Evolutionary conservation across 2,329 filamentous ascomycete species (phyloP).

Genomic region (Aspergillus sp.): DNA sequence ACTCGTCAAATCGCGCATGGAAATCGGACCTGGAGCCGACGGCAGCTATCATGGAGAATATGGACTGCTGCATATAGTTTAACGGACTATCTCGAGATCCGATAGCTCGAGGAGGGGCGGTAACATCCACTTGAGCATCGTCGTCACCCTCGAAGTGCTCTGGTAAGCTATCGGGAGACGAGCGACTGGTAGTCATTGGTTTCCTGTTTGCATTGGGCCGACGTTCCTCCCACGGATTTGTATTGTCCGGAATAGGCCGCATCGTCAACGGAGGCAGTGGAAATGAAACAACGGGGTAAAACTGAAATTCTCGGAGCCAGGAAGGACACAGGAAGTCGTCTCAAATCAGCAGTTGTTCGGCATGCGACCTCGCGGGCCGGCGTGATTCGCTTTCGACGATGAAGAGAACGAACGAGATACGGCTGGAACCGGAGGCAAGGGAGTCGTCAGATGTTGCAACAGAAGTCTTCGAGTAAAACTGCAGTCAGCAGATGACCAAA

Average conservation of each 20-base stretch:
- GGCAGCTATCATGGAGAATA: slow-evolving; percentile 86
- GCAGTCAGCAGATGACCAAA: slow-evolving; percentile 6
- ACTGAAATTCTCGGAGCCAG: neutral
- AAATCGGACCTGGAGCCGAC: slow-evolving; percentile 77
- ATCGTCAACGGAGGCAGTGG: slow-evolving; percentile 12
- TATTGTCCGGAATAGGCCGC: slow-evolving; percentile 30
- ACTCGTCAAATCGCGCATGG: slow-evolving; percentile 70
- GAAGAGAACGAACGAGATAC: slow-evolving; percentile 5
- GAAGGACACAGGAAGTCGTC: neutral
- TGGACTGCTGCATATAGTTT: slow-evolving; percentile 80
- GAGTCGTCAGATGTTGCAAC: slow-evolving; percentile 1
- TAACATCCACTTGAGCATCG: slow-evolving; percentile 53
- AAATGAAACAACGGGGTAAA: neutral
- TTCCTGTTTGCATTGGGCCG: slow-evolving; percentile 35
- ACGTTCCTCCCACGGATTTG: slow-evolving; percentile 34
- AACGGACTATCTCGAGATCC: slow-evolving; percentile 33
- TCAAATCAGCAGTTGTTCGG: neutral
- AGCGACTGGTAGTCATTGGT: slow-evolving; percentile 32
- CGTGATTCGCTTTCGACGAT: slow-evolving; percentile 2
- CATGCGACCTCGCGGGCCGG: slow-evolving; percentile 7
- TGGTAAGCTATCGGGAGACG: slow-evolving; percentile 45
- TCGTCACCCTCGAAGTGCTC: slow-evolving; percentile 50
- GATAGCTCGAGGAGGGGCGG: slow-evolving; percentile 40
- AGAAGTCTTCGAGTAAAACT: slow-evolving; percentile 2
- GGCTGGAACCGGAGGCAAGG: slow-evolving; percentile 5